Percentiles rank a stretch among this genome's conserved stretches.
These are phyloP conservation scores for Ceratocystis ficicola DNA, from an alignment of 2,329 filamentous ascomycete genomes.

Conservation along the genomic window DNA sequence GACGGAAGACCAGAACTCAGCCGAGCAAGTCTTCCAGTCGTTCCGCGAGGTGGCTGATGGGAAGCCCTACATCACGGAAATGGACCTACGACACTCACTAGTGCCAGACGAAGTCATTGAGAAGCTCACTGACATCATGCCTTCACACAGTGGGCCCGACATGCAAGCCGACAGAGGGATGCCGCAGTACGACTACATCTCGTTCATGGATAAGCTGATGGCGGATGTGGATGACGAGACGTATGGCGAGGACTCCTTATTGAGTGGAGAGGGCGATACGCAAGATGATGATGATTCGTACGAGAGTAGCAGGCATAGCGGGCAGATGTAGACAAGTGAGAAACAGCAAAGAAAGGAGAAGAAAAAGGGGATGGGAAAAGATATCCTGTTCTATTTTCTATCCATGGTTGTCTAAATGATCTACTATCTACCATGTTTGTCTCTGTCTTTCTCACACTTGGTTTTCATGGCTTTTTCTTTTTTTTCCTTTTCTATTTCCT, in stretches of 20 bases:
- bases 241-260: slow-evolving; percentile 22
- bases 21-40: slow-evolving; percentile 95
- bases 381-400: neutral
- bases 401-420: neutral
- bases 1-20: slow-evolving; percentile 96
- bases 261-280: slow-evolving; percentile 22
- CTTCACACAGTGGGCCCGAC: slow-evolving; percentile 70
- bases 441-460: neutral
- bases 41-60: slow-evolving; percentile 96
- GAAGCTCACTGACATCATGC: slow-evolving; percentile 78
- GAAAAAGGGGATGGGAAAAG: neutral
- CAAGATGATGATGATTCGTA: slow-evolving; percentile 17
- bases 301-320: slow-evolving; percentile 14
- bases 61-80: slow-evolving; percentile 96
- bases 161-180: slow-evolving; percentile 71
- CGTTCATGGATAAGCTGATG: slow-evolving; percentile 87
- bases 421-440: neutral
- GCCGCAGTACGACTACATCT: slow-evolving; percentile 90
- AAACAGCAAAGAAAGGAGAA: neutral
- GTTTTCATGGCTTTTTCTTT: too few relatives aligned
- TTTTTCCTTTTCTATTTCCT: too few relatives aligned
- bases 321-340: neutral
- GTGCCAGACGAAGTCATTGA: slow-evolving; percentile 97
- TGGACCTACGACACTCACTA: slow-evolving; percentile 86
- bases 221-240: slow-evolving; percentile 28